Percentiles rank a stretch among this genome's conserved stretches.
These are phyloP conservation scores for Lepraria neglecta DNA, from an alignment of 495 filamentous ascomycete species.

Conservation along the genomic window DNA sequence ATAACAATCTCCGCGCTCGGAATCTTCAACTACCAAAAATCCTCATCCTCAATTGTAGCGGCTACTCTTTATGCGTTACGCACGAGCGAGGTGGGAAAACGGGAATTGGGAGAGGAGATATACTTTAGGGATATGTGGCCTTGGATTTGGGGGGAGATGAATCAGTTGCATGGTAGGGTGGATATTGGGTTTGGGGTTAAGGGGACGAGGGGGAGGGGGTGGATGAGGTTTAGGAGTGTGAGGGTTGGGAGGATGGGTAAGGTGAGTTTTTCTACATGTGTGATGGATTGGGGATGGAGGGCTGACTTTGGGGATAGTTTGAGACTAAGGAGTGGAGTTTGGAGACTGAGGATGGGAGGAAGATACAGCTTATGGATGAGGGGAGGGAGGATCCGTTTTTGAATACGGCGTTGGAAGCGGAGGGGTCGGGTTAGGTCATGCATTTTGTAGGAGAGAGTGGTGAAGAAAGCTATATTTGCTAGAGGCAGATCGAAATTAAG, in stretches of 20 bases:
- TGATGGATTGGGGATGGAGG: background rate
- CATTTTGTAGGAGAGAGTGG: background rate
- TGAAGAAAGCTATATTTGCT: background rate
- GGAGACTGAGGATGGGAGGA: constrained; percentile 56
- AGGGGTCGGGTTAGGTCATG: background rate
- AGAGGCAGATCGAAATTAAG: background rate
- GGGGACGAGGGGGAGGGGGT: constrained; percentile 63
- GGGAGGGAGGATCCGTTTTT: constrained; percentile 25
- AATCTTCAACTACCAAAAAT: constrained; percentile 99
- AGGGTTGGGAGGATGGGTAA: constrained; percentile 65
- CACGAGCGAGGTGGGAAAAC: constrained; percentile 65
- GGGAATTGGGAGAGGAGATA: constrained; percentile 80
- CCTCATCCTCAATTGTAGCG: constrained; percentile 70
- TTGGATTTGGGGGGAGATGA: constrained; percentile 89
- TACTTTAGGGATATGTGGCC: constrained; percentile 84
- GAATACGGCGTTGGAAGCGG: constrained; percentile 18
- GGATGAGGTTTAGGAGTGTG: constrained; percentile 75
- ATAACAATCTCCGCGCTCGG: constrained; percentile 62
- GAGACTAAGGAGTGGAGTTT: constrained; percentile 72
- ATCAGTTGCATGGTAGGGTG: constrained; percentile 88
- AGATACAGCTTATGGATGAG: constrained; percentile 58
- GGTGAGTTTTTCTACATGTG: constrained; percentile 43
- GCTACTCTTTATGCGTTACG: constrained; percentile 87
- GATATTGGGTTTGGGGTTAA: constrained; percentile 83
- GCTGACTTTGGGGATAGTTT: constrained; percentile 41